phyloP scores from a whole-genome alignment of 306 rosid species.

The Trifolium fragiferum region DNA sequence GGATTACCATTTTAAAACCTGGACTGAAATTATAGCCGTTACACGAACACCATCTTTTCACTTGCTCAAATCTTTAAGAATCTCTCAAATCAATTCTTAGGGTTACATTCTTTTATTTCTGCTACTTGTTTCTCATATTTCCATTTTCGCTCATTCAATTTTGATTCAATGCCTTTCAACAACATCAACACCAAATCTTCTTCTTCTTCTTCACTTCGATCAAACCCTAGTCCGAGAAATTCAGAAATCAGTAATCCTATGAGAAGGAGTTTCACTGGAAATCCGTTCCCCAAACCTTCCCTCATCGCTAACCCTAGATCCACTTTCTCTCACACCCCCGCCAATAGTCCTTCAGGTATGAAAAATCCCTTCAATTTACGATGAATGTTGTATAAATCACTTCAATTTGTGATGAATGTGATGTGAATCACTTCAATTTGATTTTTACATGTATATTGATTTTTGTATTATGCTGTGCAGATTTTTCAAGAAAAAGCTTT shows the following conservation, averaged over 20 bases:
- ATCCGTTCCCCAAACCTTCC: slow-evolving; percentile 71
- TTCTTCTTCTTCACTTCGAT: slow-evolving; percentile 34
- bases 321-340: slow-evolving; percentile 63
- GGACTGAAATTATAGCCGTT: slow-evolving; percentile 62
- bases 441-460: background rate
- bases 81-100: slow-evolving; percentile 31
- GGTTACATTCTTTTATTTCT: background rate
- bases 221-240: slow-evolving; percentile 63
- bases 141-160: background rate
- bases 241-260: slow-evolving; percentile 63
- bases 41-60: slow-evolving; percentile 42
- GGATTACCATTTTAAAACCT: slow-evolving; percentile 40
- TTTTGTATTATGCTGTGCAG: slow-evolving; percentile 44
- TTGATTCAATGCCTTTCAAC: slow-evolving; percentile 51
- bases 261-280: slow-evolving; percentile 77
- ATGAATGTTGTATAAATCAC: too few species aligned
- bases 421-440: background rate
- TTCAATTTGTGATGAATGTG: too few species aligned
- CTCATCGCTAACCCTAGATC: slow-evolving; percentile 50
- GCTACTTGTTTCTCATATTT: background rate
- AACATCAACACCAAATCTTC: slow-evolving; percentile 44
- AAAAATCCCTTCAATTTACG: too few species aligned
- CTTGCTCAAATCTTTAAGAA: slow-evolving; percentile 19
- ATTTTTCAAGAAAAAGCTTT: slow-evolving; percentile 53
- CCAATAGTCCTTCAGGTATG: slow-evolving; percentile 75